Base-by-base conservation (phyloP, 805 yeast genomes). In the Wickerhamomyces strasburgensis region DNA sequence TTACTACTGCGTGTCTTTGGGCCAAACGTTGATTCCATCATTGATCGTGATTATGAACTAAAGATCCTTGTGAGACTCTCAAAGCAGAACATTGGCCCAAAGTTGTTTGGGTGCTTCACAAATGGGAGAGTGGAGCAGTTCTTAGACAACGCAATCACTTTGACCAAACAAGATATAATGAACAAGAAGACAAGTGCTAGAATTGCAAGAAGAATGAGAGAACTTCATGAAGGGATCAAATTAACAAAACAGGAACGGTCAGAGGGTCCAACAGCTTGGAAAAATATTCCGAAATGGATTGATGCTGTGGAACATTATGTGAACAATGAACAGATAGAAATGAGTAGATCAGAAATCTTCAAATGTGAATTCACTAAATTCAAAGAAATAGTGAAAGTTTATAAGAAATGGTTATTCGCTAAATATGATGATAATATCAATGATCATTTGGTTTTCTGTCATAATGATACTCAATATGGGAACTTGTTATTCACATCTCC, bases 401-500 rank as follows among this genome's bases (percentile, higher is more conserved):
- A 89, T 59, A 68, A 70, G 37, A 57, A 65, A 6, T 86, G 89
- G 88, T 61, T 93, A 14, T 68, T 66, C 26, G 49, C 49, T 5
- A 63, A 71, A 42, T 76, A 80, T 49, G 72, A 80, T 49, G 72
- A 58, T 8, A 57, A 57, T 15, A 58, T 78, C 26, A 61, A 66
- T 33, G 64, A 68, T 11, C 66, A 70, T 37, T 67, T 84, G 43
- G 87, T 76, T 11, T 93, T 93, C 56, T 87, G 96, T 51, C 98
- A 93, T 61, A 93, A 93, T 55, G 98, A 90, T 60, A 84, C 98
- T 1, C 98, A 93, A 60, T 90, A 93, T 57, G 98, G 98, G 24
- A 93, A 93, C 55, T 68, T 93, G 44, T 67, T 93, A 38, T 75
- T 90, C 40, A 44, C 56, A 18, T 58, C 66, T 5, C 38, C 37